phyloP scores from a whole-genome alignment of 2,329 filamentous ascomycete genomes.

The Cladosporium sp. region DNA sequence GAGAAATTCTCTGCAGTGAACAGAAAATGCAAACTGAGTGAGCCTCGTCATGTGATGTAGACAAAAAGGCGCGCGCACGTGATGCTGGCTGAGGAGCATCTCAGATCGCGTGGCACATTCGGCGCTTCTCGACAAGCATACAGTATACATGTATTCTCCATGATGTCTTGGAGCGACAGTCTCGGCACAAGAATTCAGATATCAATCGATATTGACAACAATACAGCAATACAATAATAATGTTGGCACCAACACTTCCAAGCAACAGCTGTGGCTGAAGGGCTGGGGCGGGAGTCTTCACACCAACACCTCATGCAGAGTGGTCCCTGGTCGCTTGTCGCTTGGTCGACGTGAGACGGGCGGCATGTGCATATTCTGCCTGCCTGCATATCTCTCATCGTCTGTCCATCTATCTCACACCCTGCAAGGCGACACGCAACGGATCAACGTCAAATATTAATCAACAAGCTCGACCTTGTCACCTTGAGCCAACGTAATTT shows the following conservation, averaged over 20 bases:
- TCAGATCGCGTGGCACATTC: not conserved
- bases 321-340: not conserved
- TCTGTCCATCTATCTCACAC: not conserved
- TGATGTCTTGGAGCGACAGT: not conserved
- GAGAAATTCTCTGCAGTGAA: not conserved
- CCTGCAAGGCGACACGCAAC: not conserved
- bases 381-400: not conserved
- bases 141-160: not conserved
- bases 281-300: not conserved
- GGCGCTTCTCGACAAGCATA: not conserved
- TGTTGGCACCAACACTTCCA: not conserved
- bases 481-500: slow-evolving; percentile 14
- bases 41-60: not conserved
- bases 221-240: not conserved
- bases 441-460: slow-evolving; percentile 2
- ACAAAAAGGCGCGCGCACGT: not conserved
- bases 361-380: slow-evolving; percentile 4
- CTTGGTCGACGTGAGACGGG: slow-evolving; percentile 2
- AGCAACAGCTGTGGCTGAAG: not conserved
- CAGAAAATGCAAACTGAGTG: not conserved
- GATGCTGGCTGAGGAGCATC: not conserved
- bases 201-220: not conserved
- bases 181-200: not conserved
- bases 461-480: slow-evolving; percentile 7
- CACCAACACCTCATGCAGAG: not conserved